phyloP scores from a whole-genome alignment of 805 yeast genomes.

The Kazachstania bromeliacearum region DNA sequence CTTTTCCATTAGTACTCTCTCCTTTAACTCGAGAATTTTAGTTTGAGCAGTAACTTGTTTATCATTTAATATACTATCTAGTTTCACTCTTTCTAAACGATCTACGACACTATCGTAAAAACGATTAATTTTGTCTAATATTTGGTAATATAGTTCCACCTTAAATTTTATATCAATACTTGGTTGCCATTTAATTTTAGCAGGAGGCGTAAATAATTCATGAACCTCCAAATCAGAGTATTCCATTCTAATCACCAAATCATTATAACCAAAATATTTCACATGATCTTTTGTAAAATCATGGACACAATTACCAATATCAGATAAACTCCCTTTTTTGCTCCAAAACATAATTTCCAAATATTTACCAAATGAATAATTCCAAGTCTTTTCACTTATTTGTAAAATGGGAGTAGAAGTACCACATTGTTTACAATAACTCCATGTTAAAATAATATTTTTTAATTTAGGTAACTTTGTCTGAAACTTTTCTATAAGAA shows the following conservation, averaged over 20 bases:
- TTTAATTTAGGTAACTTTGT: conserved; percentile 50
- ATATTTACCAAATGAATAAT: conserved; percentile 87
- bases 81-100: conserved; percentile 65
- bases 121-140: conserved; percentile 41
- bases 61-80: conserved; percentile 61
- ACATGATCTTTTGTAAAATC: conserved; percentile 75
- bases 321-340: conserved; percentile 41
- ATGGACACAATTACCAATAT: conserved; percentile 63
- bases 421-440: conserved; percentile 74
- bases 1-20: conserved; percentile 43
- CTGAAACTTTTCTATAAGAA: conserved; percentile 54
- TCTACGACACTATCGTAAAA: conserved; percentile 69
- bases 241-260: conserved; percentile 69
- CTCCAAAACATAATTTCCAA: conserved; percentile 81
- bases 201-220: conserved; percentile 69
- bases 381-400: conserved; percentile 82
- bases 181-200: conserved; percentile 62
- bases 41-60: conserved; percentile 59
- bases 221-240: conserved; percentile 66
- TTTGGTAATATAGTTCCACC: conserved; percentile 46
- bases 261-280: conserved; percentile 75
- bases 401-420: conserved; percentile 66
- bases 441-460: conserved; percentile 79
- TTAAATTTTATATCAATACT: conserved; percentile 61
- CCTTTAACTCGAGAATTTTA: conserved; percentile 49